These are phyloP conservation scores for Coemansia sp. DNA, from an alignment of 192 early-diverging fungal species.

Conservation along the genomic window DNA sequence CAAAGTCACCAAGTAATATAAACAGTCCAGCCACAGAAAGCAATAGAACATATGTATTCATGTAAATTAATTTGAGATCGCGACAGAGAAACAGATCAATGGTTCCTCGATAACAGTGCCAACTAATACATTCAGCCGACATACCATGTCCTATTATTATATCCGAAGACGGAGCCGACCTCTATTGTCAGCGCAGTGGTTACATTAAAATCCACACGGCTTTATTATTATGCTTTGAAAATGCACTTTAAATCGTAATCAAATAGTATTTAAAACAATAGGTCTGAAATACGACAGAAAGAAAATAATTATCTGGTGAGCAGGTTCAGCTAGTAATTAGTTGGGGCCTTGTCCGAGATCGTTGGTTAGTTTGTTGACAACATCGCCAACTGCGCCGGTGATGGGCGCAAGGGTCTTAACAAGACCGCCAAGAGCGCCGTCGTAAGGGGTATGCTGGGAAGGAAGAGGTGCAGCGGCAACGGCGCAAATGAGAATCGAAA, in stretches of 20 bases:
- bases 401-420: conserved; percentile 42
- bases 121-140: too few species aligned
- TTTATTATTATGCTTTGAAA: too few species aligned
- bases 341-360: conserved; percentile 53
- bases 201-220: too few species aligned
- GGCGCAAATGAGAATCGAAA: conserved; percentile 29
- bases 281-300: conserved; percentile 17
- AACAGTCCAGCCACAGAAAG: too few species aligned
- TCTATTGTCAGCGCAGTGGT: too few species aligned
- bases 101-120: too few species aligned
- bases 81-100: too few species aligned
- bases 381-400: conserved; percentile 35
- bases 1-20: too few species aligned
- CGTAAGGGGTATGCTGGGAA: conserved; percentile 29
- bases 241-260: background rate
- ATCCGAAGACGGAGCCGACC: too few species aligned
- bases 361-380: conserved; percentile 46
- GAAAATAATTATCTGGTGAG: conserved; percentile 6
- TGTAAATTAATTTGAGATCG: too few species aligned
- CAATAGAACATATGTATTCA: too few species aligned
- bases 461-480: conserved; percentile 39
- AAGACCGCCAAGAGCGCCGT: conserved; percentile 42
- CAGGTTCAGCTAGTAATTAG: conserved; percentile 6
- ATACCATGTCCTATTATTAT: too few species aligned
- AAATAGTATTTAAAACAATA: background rate